Evolutionary conservation across 106 monocot species (phyloP).

Genomic region (Dendrobium huoshanense): DNA sequence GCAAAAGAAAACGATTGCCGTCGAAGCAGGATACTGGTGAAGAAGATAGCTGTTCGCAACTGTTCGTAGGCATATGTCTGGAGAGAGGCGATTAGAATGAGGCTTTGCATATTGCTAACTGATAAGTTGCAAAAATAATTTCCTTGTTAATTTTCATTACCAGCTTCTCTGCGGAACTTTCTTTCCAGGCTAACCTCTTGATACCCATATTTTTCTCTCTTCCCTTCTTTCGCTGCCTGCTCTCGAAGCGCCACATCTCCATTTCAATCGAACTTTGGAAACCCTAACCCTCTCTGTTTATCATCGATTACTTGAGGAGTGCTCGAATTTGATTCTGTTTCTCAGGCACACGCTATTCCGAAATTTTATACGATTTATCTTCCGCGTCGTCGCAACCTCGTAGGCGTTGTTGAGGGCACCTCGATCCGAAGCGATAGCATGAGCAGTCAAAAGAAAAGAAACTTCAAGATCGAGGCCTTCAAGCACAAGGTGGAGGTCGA

Average conservation of each 20-base stretch:
- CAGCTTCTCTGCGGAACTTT: neutral
- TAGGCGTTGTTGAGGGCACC: neutral
- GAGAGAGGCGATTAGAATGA: neutral
- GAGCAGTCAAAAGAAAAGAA: slow-evolving; percentile 62
- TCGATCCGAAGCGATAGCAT: slow-evolving; percentile 14
- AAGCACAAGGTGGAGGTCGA: slow-evolving; percentile 85
- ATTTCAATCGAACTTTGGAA: slow-evolving; percentile 1
- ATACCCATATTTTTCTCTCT: neutral
- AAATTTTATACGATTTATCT: slow-evolving; percentile 1
- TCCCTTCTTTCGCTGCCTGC: neutral
- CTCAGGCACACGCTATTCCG: neutral
- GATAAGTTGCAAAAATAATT: neutral
- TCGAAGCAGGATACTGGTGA: neutral
- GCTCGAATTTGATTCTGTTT: neutral
- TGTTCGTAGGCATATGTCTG: neutral
- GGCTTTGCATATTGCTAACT: neutral
- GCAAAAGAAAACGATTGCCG: neutral
- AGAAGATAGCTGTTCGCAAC: neutral
- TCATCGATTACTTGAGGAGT: neutral
- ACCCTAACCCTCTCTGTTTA: neutral
- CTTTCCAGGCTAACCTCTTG: neutral
- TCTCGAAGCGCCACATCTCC: neutral
- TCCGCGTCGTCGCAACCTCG: neutral
- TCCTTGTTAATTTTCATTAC: neutral
- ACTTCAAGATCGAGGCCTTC: slow-evolving; percentile 93